phyloP scores from a whole-genome alignment of 148 eudicot species.

The Fagopyrum tataricum region DNA sequence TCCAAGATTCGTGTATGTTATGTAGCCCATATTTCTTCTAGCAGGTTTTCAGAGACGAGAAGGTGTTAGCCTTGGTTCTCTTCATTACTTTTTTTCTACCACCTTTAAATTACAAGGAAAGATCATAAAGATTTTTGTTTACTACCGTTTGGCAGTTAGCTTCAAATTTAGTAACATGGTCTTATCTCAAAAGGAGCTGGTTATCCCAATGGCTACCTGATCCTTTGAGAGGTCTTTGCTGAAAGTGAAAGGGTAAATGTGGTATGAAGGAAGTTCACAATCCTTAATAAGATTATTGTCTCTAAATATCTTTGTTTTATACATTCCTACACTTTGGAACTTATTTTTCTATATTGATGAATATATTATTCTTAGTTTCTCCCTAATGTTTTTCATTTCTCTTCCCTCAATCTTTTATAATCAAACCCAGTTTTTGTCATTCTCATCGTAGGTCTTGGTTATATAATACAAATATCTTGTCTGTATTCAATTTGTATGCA shows the following conservation, averaged over 20 bases:
- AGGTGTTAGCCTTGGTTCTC: background rate
- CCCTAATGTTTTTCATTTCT: background rate
- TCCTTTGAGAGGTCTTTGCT: background rate
- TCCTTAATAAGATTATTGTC: background rate
- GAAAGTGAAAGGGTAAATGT: background rate
- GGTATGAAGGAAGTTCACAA: background rate
- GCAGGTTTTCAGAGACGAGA: background rate
- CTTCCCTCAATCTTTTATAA: background rate
- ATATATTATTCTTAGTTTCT: background rate
- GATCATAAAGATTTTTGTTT: background rate
- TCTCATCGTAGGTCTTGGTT: background rate
- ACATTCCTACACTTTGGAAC: background rate
- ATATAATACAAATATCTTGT: background rate
- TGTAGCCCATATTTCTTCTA: conserved; percentile 1
- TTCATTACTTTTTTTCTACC: background rate
- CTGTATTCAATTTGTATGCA: background rate
- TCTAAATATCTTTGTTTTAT: background rate
- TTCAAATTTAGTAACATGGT: background rate
- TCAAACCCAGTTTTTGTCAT: background rate
- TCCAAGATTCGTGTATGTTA: background rate
- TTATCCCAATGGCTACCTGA: background rate
- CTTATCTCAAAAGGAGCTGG: background rate
- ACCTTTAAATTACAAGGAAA: background rate
- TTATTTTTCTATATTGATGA: background rate
- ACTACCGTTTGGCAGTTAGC: background rate